A percentile compares a stretch with the other conserved stretches of the same genome.
These are phyloP conservation scores for Melastoma candidum DNA, from an alignment of 441 rosid species.

Conservation along the genomic window DNA sequence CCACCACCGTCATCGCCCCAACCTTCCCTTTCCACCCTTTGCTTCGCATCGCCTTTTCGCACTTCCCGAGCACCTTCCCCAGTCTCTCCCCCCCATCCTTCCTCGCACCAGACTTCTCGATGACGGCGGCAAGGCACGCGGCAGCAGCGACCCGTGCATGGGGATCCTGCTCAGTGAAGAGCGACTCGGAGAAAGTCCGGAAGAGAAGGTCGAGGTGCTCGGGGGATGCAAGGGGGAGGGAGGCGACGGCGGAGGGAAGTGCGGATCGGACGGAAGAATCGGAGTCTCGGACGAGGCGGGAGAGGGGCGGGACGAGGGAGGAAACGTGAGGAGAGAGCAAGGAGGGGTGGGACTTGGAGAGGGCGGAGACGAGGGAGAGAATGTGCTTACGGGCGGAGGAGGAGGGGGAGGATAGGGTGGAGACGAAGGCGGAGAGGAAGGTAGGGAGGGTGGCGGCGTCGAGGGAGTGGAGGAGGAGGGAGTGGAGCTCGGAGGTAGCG, in stretches of 20 bases:
- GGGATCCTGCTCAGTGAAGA: conserved; percentile 77
- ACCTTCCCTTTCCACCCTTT: conserved; percentile 67
- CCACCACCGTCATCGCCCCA: conserved; percentile 61
- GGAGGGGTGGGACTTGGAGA: conserved; percentile 37
- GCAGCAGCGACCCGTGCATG: conserved; percentile 81
- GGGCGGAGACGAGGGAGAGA: conserved; percentile 48
- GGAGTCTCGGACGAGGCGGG: conserved; percentile 66
- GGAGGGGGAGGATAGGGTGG: conserved; percentile 63
- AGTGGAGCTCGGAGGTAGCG: conserved; percentile 65
- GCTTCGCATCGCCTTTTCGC: conserved; percentile 62
- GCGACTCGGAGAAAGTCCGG: conserved; percentile 65
- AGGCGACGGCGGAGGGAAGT: conserved; percentile 12
- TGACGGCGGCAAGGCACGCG: conserved; percentile 70
- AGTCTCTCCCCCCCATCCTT: conserved; percentile 58
- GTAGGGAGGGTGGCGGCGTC: conserved; percentile 43
- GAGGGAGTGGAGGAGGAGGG: conserved; percentile 41
- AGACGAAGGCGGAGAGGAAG: conserved; percentile 63
- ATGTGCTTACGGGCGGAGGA: conserved; percentile 62
- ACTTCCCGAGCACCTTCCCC: conserved; percentile 35
- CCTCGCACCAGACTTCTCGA: conserved; percentile 36
- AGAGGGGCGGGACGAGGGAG: conserved; percentile 50
- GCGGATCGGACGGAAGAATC: conserved; percentile 51
- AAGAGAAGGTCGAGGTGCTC: conserved; percentile 48
- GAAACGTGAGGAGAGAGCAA: conserved; percentile 53
- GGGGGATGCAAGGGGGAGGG: conserved; percentile 48